Evolutionary conservation across 805 yeast species (phyloP), one percentile per base, ranked within the genome.

Genomic region (Candida namnaoensis): DNA sequence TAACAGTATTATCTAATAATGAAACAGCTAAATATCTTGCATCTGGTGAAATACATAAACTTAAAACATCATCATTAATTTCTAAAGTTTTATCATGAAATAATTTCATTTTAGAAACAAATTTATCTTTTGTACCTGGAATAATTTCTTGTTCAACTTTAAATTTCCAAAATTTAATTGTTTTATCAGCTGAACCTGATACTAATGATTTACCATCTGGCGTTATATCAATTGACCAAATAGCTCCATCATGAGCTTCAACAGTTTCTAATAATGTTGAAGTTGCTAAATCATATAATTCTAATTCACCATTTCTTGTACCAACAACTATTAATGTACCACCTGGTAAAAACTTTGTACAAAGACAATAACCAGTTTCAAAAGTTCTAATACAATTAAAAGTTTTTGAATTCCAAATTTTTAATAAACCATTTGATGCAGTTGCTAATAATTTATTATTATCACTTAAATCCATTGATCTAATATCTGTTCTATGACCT

Each of bases 151-250:
- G 72, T 41, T 77, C 82, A 24, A 87, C 74, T 52, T 71, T 68
- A 56, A 93, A 78, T 38, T 81, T 77, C 99, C 99, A 93, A 58
- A 88, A 88, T 57, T 87, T 88, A 35, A 91, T 82, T 5, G 76
- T 65, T 57, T 90, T 90, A 61, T 93, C 99, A 34, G 95, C 95
- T 32, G 97, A 91, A 9, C 97, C 99, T 3, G 97, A 85, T 0
- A 90, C 80, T 38, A 93, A 66, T 1, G 82, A 71, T 50, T 78
- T 82, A 13, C 98, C 99, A 61, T 91, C 95, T 12, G 82, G 75
- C 3, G 91, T 77, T 32, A 93, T 58, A 58, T 91, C 96, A 50
- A 93, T 68, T 1, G 95, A 81, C 97, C 97, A 93, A 39, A 93
- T 76, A 1, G 96, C 86, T 27, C 79, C 81, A 9, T 72, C 76